Evolutionary conservation across 345 rosid species (phyloP).

Genomic region (Rhodamnia argentea): DNA sequence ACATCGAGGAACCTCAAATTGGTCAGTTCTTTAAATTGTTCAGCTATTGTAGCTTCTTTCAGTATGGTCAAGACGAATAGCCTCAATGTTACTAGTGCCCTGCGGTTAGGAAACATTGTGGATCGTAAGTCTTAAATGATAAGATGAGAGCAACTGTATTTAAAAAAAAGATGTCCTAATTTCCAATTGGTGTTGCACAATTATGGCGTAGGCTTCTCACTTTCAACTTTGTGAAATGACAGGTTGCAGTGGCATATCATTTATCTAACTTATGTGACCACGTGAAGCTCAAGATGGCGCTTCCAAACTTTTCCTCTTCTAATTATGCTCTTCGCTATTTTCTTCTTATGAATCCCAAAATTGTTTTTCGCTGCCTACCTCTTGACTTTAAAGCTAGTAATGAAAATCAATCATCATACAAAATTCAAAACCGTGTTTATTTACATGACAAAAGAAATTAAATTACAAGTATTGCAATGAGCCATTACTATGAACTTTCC

Average conservation of each 20-base stretch:
- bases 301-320: accelerated
- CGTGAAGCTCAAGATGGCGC: background rate
- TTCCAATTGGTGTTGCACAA: background rate
- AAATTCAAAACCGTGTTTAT: too few species aligned
- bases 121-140: background rate
- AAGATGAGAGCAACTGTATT: background rate
- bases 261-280: background rate
- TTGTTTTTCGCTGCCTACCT: too few species aligned
- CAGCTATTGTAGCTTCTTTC: background rate
- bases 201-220: too few species aligned
- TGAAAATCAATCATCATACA: too few species aligned
- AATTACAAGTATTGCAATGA: too few species aligned
- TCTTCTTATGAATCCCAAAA: background rate
- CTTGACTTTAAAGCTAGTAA: too few species aligned
- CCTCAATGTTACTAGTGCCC: background rate
- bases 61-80: accelerated
- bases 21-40: background rate
- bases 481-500: too few species aligned
- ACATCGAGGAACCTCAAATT: background rate
- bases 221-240: background rate
- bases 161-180: background rate
- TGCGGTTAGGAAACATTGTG: background rate
- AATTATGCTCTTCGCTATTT: background rate
- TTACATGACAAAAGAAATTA: too few species aligned
- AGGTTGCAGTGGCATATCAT: background rate